Evolutionary conservation across 2,329 filamentous ascomycete genomes (phyloP), one percentile per base, ranked within the genome.

Genomic region (Penicillium sp.): DNA sequence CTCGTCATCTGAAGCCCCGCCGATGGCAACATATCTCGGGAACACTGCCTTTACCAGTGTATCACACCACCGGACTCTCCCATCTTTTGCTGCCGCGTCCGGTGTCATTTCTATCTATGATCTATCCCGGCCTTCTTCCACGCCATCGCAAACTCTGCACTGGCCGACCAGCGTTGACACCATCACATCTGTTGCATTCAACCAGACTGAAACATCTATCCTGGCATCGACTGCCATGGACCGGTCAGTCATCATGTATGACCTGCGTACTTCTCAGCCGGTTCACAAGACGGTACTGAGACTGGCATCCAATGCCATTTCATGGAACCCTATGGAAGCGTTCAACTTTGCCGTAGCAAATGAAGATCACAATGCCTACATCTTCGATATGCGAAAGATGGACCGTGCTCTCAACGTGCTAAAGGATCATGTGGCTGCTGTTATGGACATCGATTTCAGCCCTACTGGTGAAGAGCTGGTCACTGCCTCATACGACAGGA

Each of bases 291-390:
- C 88, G 0, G 79, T 90, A 11, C 80, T 97, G 58, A 88, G 82
- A 45, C 86, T 99, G 59, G 83, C 90, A 31, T 87, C 83, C 51
- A 96, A 95, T 73, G 81, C 84, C 41, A 79, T 96, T 44, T 80
- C 87, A 36, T 99, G 92, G 89, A 96, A 96, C 60, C 93, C 93
- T 0, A 93, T 96, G 86, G 91, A 95, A 70, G 88, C 90, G 7
- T 95, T 95, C 77, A 95, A 97, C 73, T 86, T 97, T 64, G 92
- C 90, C 13, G 84, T 91, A 27, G 93, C 89, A 11, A 95, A 88
- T 60, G 93, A 99, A 75, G 93, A 97, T 65, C 92, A 96, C 74
- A 95, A 95, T 69, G 80, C 87, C 57, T 89, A 90, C 65, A 80
- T 96, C 53, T 99, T 99, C 64, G 93, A 99, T 70, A 95, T 95